phyloP scores from a whole-genome alignment of 306 rosid species.

The Mucuna pruriens region DNA sequence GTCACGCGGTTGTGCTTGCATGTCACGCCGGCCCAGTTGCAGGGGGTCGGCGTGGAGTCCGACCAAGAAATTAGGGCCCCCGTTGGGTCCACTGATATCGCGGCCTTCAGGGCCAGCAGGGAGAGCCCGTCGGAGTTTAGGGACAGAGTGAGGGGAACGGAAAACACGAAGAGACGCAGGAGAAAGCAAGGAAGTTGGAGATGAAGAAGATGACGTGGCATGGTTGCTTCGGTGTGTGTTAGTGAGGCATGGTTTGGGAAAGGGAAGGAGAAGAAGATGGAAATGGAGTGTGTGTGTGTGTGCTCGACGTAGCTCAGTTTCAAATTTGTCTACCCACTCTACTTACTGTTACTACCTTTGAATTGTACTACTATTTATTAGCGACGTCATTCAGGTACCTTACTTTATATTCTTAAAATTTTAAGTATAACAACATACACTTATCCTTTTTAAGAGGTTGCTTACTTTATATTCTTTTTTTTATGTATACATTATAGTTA shows the following conservation, averaged over 20 bases:
- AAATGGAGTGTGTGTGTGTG: neutral
- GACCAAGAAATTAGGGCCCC: constrained; percentile 64
- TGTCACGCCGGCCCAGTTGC: constrained; percentile 64
- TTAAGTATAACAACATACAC: too few relatives aligned
- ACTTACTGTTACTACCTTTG: too few relatives aligned
- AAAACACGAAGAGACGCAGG: neutral
- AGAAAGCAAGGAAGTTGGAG: neutral
- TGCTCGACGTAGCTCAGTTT: too few relatives aligned
- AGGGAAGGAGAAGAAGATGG: neutral
- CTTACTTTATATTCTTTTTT: too few relatives aligned
- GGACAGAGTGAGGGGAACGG: constrained; percentile 11
- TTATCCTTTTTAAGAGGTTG: too few relatives aligned
- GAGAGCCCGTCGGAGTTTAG: constrained; percentile 77
- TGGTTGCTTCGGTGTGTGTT: neutral
- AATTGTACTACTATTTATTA: too few relatives aligned
- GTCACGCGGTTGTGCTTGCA: constrained; percentile 70
- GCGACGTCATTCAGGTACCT: too few relatives aligned
- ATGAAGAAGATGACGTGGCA: neutral
- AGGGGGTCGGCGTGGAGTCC: constrained; percentile 58
- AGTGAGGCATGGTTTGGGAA: neutral
- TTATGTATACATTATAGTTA: too few relatives aligned
- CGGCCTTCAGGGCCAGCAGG: constrained; percentile 78
- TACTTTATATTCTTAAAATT: too few relatives aligned
- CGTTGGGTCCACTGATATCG: constrained; percentile 70
- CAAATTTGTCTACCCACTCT: too few relatives aligned